Conservation (phyloP, 2,329 filamentous ascomycete genomes). For the Xylaria sp. region DNA sequence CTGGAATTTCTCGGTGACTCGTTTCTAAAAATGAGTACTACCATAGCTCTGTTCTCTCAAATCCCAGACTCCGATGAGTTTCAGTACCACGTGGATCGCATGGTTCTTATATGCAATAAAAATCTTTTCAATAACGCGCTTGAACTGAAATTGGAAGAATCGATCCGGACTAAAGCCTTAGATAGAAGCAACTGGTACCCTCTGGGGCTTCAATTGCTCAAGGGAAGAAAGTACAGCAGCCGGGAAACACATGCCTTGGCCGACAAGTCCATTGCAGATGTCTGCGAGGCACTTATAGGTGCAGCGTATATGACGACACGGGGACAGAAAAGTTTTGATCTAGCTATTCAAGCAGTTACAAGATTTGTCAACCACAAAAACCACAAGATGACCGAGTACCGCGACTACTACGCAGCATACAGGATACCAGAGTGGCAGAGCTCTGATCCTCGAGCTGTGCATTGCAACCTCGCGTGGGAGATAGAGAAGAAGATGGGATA, state of each 20-base stretch:
- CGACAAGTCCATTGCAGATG: constrained; percentile 93
- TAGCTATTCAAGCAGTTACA: constrained; percentile 72
- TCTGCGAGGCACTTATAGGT: constrained; percentile 93
- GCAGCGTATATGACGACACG: constrained; percentile 72
- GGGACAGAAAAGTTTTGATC: constrained; percentile 59
- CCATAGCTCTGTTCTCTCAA: constrained; percentile 82
- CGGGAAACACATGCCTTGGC: constrained; percentile 72
- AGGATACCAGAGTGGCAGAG: constrained; percentile 76
- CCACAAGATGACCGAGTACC: constrained; percentile 75
- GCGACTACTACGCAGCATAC: constrained; percentile 78
- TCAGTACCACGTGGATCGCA: constrained; percentile 88
- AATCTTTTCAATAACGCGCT: constrained; percentile 85
- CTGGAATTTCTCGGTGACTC: constrained; percentile 93
- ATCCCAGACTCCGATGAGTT: constrained; percentile 84
- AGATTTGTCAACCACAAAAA: constrained; percentile 74
- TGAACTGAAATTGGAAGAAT: constrained; percentile 73
- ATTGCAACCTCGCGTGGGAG: constrained; percentile 73
- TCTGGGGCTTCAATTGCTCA: constrained; percentile 75
- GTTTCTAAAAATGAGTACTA: constrained; percentile 95
- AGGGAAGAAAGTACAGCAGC: constrained; percentile 72
- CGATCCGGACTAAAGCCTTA: constrained; percentile 84
- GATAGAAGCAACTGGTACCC: constrained; percentile 91
- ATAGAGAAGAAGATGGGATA: constrained; percentile 69
- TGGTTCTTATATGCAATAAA: constrained; percentile 90
- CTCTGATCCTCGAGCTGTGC: constrained; percentile 68